Evolutionary conservation across 495 filamentous ascomycete genomes (phyloP).

Genomic region (Aspergillus asperescens): DNA sequence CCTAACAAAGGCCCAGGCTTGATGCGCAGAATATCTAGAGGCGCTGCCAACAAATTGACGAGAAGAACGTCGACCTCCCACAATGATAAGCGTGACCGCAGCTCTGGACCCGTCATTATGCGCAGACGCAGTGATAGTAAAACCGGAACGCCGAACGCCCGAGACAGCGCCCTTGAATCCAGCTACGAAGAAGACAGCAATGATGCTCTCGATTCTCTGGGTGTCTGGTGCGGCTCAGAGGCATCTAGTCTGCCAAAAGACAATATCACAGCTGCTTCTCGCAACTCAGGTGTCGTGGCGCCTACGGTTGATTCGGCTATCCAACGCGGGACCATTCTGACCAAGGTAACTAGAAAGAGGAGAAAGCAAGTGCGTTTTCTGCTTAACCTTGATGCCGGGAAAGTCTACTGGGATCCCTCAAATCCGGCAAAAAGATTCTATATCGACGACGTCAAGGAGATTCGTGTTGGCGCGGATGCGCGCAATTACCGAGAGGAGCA

Average conservation of each 20-base stretch:
- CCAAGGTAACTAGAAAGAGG: constrained; percentile 79
- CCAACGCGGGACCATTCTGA: constrained; percentile 67
- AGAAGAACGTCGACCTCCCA: constrained; percentile 66
- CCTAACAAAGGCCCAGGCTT: constrained; percentile 52
- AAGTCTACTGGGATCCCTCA: constrained; percentile 79
- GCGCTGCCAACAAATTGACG: constrained; percentile 56
- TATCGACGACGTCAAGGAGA: constrained; percentile 89
- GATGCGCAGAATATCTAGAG: constrained; percentile 62
- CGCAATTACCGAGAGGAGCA: constrained; percentile 85
- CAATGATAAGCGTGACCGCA: constrained; percentile 71
- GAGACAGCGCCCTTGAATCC: constrained; percentile 48
- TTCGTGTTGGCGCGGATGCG: constrained; percentile 79
- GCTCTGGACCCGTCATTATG: constrained; percentile 81
- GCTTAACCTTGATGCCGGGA: constrained; percentile 73
- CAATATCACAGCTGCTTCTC: constrained; percentile 26
- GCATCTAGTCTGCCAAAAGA: constrained; percentile 38
- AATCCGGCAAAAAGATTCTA: constrained; percentile 79
- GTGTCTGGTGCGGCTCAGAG: constrained; percentile 36
- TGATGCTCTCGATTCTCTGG: constrained; percentile 46
- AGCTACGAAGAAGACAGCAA: constrained; percentile 58
- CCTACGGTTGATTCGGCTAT: constrained; percentile 66
- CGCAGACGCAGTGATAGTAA: constrained; percentile 84
- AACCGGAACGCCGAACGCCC: constrained; percentile 51
- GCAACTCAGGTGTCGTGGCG: constrained; percentile 47
- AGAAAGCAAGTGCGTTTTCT: constrained; percentile 67